Base-by-base conservation (phyloP, 2,329 filamentous ascomycete genomes). In the Didymella sp. region DNA sequence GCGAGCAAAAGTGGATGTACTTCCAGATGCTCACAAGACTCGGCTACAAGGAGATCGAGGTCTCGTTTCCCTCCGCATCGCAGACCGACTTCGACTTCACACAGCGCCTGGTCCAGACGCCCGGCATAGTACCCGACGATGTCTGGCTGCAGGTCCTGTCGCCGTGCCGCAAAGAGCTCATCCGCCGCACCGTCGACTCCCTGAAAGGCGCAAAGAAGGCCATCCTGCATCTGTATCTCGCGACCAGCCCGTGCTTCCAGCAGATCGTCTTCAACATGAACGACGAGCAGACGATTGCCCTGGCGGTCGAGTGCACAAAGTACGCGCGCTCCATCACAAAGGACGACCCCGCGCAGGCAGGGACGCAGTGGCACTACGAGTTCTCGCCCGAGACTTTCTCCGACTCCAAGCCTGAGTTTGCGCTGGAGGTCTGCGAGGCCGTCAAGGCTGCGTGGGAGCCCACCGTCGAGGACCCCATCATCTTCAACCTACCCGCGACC, bases 31-130 rank as follows among this genome's bases (percentile, higher is more conserved):
- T 98, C 51, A 87, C 89, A 70, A 87, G 94, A 60, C 84, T 97
- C 46, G 94, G 95, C 68, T 98, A 96, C 84, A 98, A 97, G 80
- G 94, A 98, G 79, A 97, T 98, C 64, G 94, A 98, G 76, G 89
- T 97, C 19, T 95, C 93, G 4, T 98, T 96, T 79, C 94, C 94
- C 46, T 96, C 92, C 0, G 92, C 94, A 13, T 96, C 92, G 35
- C 89, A 96, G 74, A 96, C 90, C 71, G 95, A 98, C 80, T 98
- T 93, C 81, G 91, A 96, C 81, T 98, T 98, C 74, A 96, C 92
- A 37, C 85, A 92, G 66, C 87, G 89, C 71, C 82, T 98, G 66
- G 87, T 97, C 63, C 89, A 96, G 70, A 96, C 92, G 1, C 90
- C 91, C 11, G 91, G 90, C 37, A 84, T 87, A 13, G 86, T 93